Conservation (phyloP, 352 stramenopile genomes). For the Thalassiosira livingstoniorum region DNA sequence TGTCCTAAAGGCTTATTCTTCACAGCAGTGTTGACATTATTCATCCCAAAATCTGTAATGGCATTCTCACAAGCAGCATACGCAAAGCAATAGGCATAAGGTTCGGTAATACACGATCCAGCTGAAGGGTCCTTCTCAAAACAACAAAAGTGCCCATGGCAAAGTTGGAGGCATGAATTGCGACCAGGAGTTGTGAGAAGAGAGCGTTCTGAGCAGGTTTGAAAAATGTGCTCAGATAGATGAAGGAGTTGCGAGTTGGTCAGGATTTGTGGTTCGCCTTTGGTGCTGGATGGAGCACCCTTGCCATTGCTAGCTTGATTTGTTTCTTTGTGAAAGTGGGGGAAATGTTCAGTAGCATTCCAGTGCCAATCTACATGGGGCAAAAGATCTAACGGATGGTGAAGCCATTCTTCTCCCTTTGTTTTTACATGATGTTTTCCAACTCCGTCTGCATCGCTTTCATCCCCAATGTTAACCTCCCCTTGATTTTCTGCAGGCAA, state of each 20-base stretch:
- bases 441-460: neutral
- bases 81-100: conserved; percentile 45
- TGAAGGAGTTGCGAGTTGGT: conserved; percentile 29
- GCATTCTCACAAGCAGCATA: conserved; percentile 53
- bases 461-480: neutral
- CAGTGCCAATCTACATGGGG: neutral
- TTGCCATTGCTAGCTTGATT: neutral
- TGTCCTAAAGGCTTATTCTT: neutral
- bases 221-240: conserved; percentile 37
- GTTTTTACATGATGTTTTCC: conserved; percentile 2
- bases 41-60: conserved; percentile 45
- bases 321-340: neutral
- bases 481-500: conserved; percentile 11
- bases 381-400: conserved; percentile 26
- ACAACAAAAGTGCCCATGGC: conserved; percentile 47
- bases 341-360: neutral
- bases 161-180: conserved; percentile 23
- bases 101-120: conserved; percentile 27
- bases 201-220: conserved; percentile 40
- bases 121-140: conserved; percentile 45
- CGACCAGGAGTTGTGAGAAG: conserved; percentile 8
- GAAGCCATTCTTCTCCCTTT: conserved; percentile 47
- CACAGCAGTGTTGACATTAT: conserved; percentile 18
- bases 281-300: neutral
- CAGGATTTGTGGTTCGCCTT: neutral